These are phyloP conservation scores for Colletotrichum phormii DNA, from an alignment of 2,329 filamentous ascomycete genomes.

Conservation along the genomic window DNA sequence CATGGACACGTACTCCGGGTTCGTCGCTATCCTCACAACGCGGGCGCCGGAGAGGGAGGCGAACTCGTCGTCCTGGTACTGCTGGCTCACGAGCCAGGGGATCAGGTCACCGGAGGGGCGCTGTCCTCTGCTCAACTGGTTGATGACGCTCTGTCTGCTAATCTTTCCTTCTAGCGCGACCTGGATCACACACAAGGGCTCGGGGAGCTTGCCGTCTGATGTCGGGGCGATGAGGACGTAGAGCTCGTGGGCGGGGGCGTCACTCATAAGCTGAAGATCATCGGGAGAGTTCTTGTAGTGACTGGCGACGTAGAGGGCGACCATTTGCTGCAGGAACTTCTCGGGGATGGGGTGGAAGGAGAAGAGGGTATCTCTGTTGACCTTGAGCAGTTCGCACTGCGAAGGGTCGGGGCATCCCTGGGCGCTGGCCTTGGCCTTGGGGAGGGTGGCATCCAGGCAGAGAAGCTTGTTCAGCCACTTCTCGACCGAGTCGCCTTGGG, in stretches of 20 bases:
- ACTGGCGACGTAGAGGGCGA: constrained; percentile 94
- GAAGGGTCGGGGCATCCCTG: constrained; percentile 90
- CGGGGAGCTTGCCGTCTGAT: constrained; percentile 83
- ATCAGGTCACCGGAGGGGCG: constrained; percentile 93
- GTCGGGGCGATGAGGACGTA: constrained; percentile 93
- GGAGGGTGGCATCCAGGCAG: constrained; percentile 92
- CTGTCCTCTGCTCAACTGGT: constrained; percentile 88
- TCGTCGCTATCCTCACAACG: constrained; percentile 93
- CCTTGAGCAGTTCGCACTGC: constrained; percentile 90
- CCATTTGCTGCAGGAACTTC: constrained; percentile 98
- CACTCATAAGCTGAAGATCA: constrained; percentile 98
- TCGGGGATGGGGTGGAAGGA: constrained; percentile 98
- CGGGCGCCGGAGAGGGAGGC: constrained; percentile 92
- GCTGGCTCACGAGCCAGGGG: constrained; percentile 96
- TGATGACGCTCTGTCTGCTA: constrained; percentile 90
- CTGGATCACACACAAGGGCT: constrained; percentile 94
- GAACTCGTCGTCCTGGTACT: constrained; percentile 98
- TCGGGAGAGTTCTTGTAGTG: constrained; percentile 99
- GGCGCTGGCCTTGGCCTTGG: constrained; percentile 77
- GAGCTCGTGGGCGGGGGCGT: constrained; percentile 95
- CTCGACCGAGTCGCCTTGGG: constrained; percentile 89
- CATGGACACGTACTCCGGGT: constrained; percentile 92
- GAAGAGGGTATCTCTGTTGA: constrained; percentile 97
- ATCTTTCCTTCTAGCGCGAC: constrained; percentile 95
- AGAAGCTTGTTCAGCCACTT: constrained; percentile 96